Evolutionary conservation across 192 early-diverging fungal genomes (phyloP).

Genomic region (Dissophora ornata): DNA sequence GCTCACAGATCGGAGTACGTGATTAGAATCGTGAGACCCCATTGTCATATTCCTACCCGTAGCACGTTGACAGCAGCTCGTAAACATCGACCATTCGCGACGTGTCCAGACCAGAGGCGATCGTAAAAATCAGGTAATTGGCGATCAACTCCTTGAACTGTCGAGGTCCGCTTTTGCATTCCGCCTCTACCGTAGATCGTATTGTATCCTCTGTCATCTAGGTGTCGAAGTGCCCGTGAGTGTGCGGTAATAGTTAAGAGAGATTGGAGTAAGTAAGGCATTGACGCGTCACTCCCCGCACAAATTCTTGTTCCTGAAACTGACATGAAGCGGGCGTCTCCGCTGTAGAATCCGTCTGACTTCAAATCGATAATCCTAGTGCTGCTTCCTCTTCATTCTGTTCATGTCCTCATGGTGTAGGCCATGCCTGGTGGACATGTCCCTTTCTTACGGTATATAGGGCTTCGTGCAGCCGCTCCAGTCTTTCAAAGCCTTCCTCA

Average conservation of each 20-base stretch:
- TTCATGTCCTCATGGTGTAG: too few relatives aligned
- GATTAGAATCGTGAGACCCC: too few relatives aligned
- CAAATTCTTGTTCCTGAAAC: too few relatives aligned
- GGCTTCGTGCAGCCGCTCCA: constrained; percentile 10
- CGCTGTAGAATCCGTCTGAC: too few relatives aligned
- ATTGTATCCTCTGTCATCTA: constrained; percentile 39
- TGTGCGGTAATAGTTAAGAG: too few relatives aligned
- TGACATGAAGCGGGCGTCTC: too few relatives aligned
- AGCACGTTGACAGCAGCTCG: constrained; percentile 28
- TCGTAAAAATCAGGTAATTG: constrained; percentile 39
- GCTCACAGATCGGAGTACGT: neutral
- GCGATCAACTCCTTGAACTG: constrained; percentile 21
- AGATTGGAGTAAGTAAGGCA: too few relatives aligned
- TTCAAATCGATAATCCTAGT: too few relatives aligned
- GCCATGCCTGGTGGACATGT: neutral
- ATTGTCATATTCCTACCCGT: constrained; percentile 15
- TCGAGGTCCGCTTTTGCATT: constrained; percentile 1
- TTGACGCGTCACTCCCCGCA: too few relatives aligned
- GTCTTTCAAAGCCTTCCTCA: constrained; percentile 3
- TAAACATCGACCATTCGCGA: constrained; percentile 20
- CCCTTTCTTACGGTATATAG: constrained; percentile 26
- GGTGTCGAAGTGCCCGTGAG: too few relatives aligned
- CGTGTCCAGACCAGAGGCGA: constrained; percentile 23
- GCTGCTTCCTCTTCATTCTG: too few relatives aligned
- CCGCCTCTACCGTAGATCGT: constrained; percentile 10